Percentiles rank a stretch among this genome's conserved stretches.
These are phyloP conservation scores for Bruguiera sexangula DNA, from an alignment of 345 rosid species.

Conservation along the genomic window DNA sequence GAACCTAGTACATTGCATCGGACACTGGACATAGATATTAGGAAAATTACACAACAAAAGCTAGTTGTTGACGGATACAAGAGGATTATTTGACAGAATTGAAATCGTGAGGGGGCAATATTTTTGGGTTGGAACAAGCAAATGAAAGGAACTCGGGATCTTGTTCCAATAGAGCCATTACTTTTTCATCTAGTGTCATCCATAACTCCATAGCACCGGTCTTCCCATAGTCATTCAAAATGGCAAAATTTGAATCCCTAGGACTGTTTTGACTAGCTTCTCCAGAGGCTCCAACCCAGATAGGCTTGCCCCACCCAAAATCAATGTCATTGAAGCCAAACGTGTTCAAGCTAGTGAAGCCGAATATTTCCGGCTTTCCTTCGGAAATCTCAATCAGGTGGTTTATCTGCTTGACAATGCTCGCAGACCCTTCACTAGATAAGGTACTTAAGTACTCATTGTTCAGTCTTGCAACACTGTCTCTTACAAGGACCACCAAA, in stretches of 20 bases:
- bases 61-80: no score
- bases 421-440: not conserved
- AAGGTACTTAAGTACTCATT: not conserved
- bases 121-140: not conserved
- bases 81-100: no score
- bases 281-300: not conserved
- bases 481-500: not conserved
- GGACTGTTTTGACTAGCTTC: not conserved
- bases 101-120: not conserved
- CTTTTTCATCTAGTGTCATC: not conserved
- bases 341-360: not conserved
- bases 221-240: not conserved
- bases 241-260: not conserved
- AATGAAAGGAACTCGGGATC: not conserved
- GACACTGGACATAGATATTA: no score
- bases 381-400: not conserved
- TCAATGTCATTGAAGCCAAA: not conserved
- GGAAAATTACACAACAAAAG: no score
- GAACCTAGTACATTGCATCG: no score
- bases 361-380: not conserved
- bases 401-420: not conserved
- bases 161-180: not conserved
- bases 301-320: conserved; percentile 7
- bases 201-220: not conserved
- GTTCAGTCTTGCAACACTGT: not conserved